These are phyloP conservation scores for Kwoniella sp. DNA, from an alignment of 768 basidiomycete species.

Conservation along the genomic window DNA sequence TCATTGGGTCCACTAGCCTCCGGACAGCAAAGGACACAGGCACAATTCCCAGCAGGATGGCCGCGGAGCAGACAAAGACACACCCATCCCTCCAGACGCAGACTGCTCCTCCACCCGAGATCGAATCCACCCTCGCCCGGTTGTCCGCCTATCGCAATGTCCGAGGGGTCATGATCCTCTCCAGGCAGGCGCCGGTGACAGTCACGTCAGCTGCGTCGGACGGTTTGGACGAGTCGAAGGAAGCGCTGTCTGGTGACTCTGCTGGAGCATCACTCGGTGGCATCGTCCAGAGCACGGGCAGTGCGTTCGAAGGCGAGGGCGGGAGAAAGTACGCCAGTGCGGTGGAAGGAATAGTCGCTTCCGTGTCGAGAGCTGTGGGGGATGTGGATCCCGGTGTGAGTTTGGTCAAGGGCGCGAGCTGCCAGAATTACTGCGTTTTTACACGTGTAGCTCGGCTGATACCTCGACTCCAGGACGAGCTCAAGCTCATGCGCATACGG, in stretches of 20 bases:
- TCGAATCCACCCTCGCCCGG: conserved; percentile 71
- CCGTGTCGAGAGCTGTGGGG: conserved; percentile 70
- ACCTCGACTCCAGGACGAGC: conserved; percentile 61
- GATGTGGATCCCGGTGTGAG: conserved; percentile 66
- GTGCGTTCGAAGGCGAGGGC: conserved; percentile 45
- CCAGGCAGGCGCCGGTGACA: conserved; percentile 51
- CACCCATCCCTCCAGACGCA: conserved; percentile 46
- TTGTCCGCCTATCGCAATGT: conserved; percentile 79
- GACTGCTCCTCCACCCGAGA: conserved; percentile 58
- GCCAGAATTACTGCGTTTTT: neutral
- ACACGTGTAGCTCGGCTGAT: neutral
- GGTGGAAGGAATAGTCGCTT: conserved; percentile 62
- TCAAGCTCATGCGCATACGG: conserved; percentile 82
- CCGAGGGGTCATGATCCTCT: conserved; percentile 78
- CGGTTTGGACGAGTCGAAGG: neutral
- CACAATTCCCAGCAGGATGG: neutral
- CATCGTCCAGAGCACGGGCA: conserved; percentile 67
- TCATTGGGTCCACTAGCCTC: too few relatives aligned
- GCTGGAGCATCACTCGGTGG: conserved; percentile 5
- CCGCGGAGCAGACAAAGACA: neutral
- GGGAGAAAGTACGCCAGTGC: conserved; percentile 44
- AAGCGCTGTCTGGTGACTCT: neutral
- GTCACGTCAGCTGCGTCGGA: neutral
- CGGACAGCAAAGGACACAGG: too few relatives aligned
- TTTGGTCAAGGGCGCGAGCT: too few relatives aligned